Evolutionary conservation across 2,329 filamentous ascomycete genomes (phyloP), one percentile per base, ranked within the genome.

Genomic region (Trichoderma sp.): DNA sequence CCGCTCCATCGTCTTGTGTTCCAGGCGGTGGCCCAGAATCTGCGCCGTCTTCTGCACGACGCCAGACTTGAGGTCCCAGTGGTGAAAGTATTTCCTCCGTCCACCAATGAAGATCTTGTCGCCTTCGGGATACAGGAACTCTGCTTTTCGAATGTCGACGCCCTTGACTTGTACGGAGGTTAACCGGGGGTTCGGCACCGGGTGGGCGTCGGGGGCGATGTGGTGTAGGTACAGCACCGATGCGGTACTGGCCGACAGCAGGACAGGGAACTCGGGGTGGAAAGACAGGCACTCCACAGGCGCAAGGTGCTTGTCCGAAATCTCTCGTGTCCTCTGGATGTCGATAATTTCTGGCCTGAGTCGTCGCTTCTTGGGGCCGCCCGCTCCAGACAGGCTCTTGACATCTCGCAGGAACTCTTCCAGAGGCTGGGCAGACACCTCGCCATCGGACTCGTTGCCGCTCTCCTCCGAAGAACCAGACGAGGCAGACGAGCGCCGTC

Each of bases 141-240:
- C 88, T 7, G 95, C 94, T 12, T 92, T 94, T 72, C 92, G 90
- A 68, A 99, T 87, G n/a, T 95, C 93, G 0, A 94, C 95, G 74
- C 89, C 88, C 78, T 91, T 91, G 78, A 97, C 89, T 81, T 98
- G 94, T 26, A 98, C 88, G 15, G 94, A 97, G 1, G 95, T 98
- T 71, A 98, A 87, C 51, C 95, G 90, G 8, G 95, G 96, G 80
- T 98, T 97, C 21, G 94, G 93, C 39, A 89, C 92, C 43, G 92
- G 91, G 77, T 89, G 89, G 28, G 91, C 92, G 66, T 88, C 89
- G 57, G 92, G 92, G 51, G 92, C 91, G 76, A 98, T 89, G 80
- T 98, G 95, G 82, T 99, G 95, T 60, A 99, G 87, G 80, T 92
- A 94, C 70, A 98, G 87, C 5, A 95, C 92, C 24, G 93, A 93